A percentile compares a stretch with the other conserved stretches of the same genome.
Conservation (phyloP, 257 asterid species). For the Salvia rosmarinus region DNA sequence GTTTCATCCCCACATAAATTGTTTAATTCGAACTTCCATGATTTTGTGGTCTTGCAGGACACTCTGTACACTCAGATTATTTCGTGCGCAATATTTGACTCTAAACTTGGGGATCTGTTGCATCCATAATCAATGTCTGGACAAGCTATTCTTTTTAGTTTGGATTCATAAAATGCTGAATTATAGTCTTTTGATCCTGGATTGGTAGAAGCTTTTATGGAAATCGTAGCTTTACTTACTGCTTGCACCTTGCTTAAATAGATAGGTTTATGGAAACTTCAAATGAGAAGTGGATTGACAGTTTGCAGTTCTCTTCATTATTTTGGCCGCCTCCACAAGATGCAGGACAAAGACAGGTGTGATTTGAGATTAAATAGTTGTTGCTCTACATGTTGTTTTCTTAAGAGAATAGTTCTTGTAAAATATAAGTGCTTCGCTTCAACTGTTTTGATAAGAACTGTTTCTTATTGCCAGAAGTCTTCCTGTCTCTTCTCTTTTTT, state of each 20-base stretch:
- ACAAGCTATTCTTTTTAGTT: slow-evolving; percentile 29
- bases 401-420: background rate
- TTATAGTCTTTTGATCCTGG: slow-evolving; percentile 64
- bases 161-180: slow-evolving; percentile 53
- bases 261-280: slow-evolving; percentile 68
- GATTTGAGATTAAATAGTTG: slow-evolving; percentile 7
- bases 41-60: slow-evolving; percentile 43
- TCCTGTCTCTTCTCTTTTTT: background rate
- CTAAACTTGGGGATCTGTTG: slow-evolving; percentile 42
- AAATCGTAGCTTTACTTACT: slow-evolving; percentile 45
- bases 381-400: background rate
- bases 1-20: slow-evolving; percentile 1
- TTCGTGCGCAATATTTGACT: slow-evolving; percentile 36
- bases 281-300: slow-evolving; percentile 85
- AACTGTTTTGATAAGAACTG: background rate
- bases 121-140: slow-evolving; percentile 39
- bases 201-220: slow-evolving; percentile 55
- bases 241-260: slow-evolving; percentile 44
- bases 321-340: slow-evolving; percentile 97
- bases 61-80: slow-evolving; percentile 30
- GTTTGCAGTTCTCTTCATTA: slow-evolving; percentile 88
- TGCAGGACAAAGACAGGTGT: slow-evolving; percentile 81
- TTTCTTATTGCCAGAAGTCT: slow-evolving; percentile 10
- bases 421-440: background rate
- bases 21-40: slow-evolving; percentile 27